phyloP scores from a whole-genome alignment of 192 early-diverging fungal species.

The Gaertneriomyces sp. region DNA sequence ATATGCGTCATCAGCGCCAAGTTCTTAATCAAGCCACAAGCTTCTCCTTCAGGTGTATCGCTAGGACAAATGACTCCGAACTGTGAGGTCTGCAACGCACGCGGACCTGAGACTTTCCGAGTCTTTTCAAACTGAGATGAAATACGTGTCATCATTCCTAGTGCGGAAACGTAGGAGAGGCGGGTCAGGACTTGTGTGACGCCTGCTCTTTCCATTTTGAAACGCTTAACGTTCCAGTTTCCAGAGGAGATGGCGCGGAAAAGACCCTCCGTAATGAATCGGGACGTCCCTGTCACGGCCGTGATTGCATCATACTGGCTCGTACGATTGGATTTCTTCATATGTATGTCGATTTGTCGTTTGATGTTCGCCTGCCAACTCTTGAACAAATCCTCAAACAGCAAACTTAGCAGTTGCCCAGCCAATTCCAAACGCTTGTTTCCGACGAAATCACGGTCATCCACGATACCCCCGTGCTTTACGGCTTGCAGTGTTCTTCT shows the following conservation, averaged over 20 bases:
- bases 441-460: constrained; percentile 97
- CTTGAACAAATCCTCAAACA: constrained; percentile 99
- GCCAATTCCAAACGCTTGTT: constrained; percentile 99
- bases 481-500: constrained; percentile 86
- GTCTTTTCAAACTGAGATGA: constrained; percentile 98
- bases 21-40: constrained; percentile 95
- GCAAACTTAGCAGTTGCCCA: constrained; percentile 84
- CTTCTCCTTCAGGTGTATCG: constrained; percentile 98
- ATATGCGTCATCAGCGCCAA: constrained; percentile 98
- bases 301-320: constrained; percentile 77
- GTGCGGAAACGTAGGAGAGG: constrained; percentile 86
- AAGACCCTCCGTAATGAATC: constrained; percentile 87
- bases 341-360: constrained; percentile 82
- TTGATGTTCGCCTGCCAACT: constrained; percentile 84
- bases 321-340: constrained; percentile 84
- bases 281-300: constrained; percentile 44
- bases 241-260: constrained; percentile 92
- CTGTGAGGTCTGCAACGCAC: constrained; percentile 92
- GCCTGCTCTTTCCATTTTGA: constrained; percentile 98
- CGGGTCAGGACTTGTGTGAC: constrained; percentile 94
- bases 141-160: constrained; percentile 98
- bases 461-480: constrained; percentile 72
- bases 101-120: constrained; percentile 93
- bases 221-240: constrained; percentile 98
- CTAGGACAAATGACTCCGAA: constrained; percentile 97